phyloP scores from a whole-genome alignment of 768 basidiomycete genomes.

The Stropharia rugosoannulata region DNA sequence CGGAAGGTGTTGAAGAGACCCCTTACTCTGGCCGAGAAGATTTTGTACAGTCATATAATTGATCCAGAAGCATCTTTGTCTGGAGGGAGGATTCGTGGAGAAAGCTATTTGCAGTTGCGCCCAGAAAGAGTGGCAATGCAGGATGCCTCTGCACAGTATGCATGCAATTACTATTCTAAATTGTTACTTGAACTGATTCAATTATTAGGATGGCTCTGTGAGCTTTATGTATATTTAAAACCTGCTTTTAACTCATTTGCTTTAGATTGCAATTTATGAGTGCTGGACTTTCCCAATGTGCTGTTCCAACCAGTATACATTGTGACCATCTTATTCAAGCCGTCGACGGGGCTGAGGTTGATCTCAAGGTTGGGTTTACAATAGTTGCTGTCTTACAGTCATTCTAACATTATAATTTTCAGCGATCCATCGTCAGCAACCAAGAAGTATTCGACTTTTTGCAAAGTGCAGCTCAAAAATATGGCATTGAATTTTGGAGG shows the following conservation, averaged over 20 bases:
- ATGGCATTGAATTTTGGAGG: slow-evolving; percentile 97
- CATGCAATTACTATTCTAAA: slow-evolving; percentile 11
- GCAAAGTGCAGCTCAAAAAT: slow-evolving; percentile 86
- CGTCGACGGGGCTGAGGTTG: slow-evolving; percentile 79
- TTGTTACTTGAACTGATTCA: slow-evolving; percentile 10
- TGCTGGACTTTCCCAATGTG: slow-evolving; percentile 79
- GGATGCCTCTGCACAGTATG: slow-evolving; percentile 88
- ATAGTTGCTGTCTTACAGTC: neutral
- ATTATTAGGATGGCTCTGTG: slow-evolving; percentile 76
- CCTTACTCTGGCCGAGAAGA: slow-evolving; percentile 95
- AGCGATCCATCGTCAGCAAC: slow-evolving; percentile 86
- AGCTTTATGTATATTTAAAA: slow-evolving; percentile 22
- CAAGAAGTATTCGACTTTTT: slow-evolving; percentile 98
- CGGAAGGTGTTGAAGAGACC: slow-evolving; percentile 73
- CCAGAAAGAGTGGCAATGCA: slow-evolving; percentile 98
- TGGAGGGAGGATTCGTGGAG: slow-evolving; percentile 74
- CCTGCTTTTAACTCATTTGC: neutral
- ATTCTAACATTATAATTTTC: neutral
- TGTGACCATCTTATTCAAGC: slow-evolving; percentile 99
- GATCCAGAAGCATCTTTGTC: slow-evolving; percentile 74
- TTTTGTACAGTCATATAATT: slow-evolving; percentile 88
- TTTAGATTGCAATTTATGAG: slow-evolving; percentile 95
- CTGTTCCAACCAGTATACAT: slow-evolving; percentile 91
- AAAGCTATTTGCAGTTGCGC: slow-evolving; percentile 84
- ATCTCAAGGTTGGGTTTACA: slow-evolving; percentile 62